Evolutionary conservation across 768 basidiomycete genomes (phyloP).

Genomic region (Boletus speciosus): DNA sequence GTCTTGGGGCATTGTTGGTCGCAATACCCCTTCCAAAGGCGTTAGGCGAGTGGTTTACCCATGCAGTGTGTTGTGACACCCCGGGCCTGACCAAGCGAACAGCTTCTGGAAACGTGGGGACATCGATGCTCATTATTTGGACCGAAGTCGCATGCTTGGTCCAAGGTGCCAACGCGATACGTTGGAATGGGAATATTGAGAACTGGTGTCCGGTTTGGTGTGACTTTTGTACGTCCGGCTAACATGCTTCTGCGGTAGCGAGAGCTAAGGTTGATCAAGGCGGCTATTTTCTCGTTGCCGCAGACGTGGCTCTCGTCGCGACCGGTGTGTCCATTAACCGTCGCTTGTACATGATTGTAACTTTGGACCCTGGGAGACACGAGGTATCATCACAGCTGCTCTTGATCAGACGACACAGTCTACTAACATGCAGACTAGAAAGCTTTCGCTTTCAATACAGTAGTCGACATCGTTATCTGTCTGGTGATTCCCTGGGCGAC

Average conservation of each 20-base stretch:
- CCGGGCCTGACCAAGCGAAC: neutral
- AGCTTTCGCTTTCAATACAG: constrained; percentile 16
- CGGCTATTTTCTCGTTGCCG: constrained; percentile 33
- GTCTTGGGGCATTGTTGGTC: constrained; percentile 38
- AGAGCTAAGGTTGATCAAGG: constrained; percentile 8
- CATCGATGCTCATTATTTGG: constrained; percentile 35
- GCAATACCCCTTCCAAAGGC: constrained; percentile 52
- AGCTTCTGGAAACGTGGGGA: constrained; percentile 31
- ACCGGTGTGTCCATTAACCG: constrained; percentile 46
- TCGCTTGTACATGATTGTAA: constrained; percentile 45
- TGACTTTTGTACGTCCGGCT: constrained; percentile 46
- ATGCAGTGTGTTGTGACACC: neutral
- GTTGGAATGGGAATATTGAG: constrained; percentile 34
- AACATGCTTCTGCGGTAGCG: neutral
- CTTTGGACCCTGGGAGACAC: constrained; percentile 8
- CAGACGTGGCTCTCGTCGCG: constrained; percentile 37
- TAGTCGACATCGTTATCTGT: constrained; percentile 28
- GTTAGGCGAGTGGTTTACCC: constrained; percentile 38
- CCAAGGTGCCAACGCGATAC: constrained; percentile 33
- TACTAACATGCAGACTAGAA: constrained; percentile 18
- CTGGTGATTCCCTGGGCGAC: constrained; percentile 33
- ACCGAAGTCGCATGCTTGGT: constrained; percentile 22
- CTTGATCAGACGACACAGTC: neutral
- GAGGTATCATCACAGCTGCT: constrained; percentile 4
- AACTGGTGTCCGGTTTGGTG: constrained; percentile 46